Evolutionary conservation across 2,329 filamentous ascomycete species (phyloP), one percentile per base, ranked within the genome.

Genomic region (Trichoderma atroviride): DNA sequence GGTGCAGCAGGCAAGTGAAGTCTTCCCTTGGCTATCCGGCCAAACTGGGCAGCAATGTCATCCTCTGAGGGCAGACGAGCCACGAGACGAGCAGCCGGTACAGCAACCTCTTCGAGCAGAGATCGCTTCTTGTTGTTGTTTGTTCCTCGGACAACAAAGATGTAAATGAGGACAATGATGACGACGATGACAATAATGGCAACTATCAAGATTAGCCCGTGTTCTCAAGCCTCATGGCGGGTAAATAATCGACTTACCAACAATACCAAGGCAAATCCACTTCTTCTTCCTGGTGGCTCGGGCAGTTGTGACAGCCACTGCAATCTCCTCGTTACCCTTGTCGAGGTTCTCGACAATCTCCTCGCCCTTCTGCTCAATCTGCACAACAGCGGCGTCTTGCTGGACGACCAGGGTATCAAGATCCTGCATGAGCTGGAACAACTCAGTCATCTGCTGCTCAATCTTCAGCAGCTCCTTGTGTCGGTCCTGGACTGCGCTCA

Each of bases 391-490:
- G 19, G 87, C 89, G 75, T 97, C 94, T 80, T 98, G 95, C 83
- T 97, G 90, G 43, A 94, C 86, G 71, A 98, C 90, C 61, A 97
- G 84, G 37, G 90, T 89, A 74, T 97, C 92, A 82, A 98, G 91
- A 74, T 97, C 91, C 78, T 94, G 88, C 88, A 97, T 97, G 67
- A 98, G 84, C 80, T 96, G 89, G 6, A 92, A 89, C 69, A 99
- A 85, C 81, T 97, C 92, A 13, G 92, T 89, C 87, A 98, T 92
- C 78, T 96, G 92, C 77, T 88, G 85, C 83, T 97, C 94, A 77
- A 98, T 97, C 86, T 96, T 95, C 81, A 94, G 88, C 74, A 99
- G 92, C 53, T 92, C 94, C 64, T 89, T 89, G 79, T 97, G 94
- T 73, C 96, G 91, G 76, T 92, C 89, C 79, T 91, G 88, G 43